A percentile compares a stretch with the other conserved stretches of the same genome.
phyloP scores from a whole-genome alignment of 345 rosid genomes.

The Ailanthus altissimus region DNA sequence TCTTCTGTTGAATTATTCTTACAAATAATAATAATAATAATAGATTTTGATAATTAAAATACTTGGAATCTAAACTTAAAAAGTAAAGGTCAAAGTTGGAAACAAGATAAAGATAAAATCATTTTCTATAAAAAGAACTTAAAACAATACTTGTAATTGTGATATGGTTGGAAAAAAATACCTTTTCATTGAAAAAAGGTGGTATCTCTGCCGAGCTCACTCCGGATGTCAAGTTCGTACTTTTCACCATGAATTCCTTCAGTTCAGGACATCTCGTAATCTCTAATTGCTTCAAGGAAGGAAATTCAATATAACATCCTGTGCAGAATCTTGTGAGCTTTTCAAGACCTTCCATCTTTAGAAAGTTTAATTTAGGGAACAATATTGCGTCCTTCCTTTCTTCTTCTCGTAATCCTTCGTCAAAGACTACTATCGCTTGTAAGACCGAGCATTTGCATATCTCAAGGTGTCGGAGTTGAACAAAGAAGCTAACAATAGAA shows the following conservation, averaged over 20 bases:
- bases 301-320: not conserved
- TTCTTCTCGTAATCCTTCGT: no score
- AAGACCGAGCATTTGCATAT: not conserved
- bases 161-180: not conserved
- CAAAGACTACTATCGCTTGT: constrained; percentile 14
- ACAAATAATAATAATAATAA: no score
- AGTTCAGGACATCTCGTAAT: not conserved
- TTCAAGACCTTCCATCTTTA: not conserved
- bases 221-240: not conserved
- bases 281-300: not conserved
- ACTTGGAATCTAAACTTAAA: no score
- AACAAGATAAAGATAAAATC: no score
- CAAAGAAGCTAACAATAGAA: constrained; percentile 13
- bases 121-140: no score
- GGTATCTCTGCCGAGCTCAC: not conserved
- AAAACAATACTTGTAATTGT: no score
- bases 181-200: not conserved
- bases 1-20: no score
- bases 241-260: not conserved
- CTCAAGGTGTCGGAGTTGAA: not conserved
- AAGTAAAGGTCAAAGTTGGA: no score
- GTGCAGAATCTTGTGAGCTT: not conserved
- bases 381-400: not conserved
- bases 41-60: no score
- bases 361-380: not conserved